A percentile compares a stretch with the other conserved stretches of the same genome.
These are phyloP conservation scores for Vitis hybrid DNA, from an alignment of 177 flowering plant genomes.

Conservation along the genomic window DNA sequence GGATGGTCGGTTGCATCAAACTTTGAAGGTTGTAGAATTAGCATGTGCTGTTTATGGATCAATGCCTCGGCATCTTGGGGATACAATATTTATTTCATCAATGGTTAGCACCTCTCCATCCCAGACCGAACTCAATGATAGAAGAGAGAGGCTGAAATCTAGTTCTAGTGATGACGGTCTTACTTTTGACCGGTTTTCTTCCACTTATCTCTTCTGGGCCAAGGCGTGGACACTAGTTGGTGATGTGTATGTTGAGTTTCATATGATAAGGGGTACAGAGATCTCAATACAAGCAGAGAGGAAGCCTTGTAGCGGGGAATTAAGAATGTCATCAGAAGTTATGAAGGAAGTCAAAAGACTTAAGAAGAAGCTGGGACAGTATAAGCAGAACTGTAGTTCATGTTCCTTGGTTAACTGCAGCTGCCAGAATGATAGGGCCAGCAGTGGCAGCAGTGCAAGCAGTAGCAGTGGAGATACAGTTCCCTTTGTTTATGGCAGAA, in stretches of 20 bases:
- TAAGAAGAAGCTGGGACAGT: constrained; percentile 73
- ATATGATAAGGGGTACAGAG: constrained; percentile 45
- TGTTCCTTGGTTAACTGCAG: constrained; percentile 94
- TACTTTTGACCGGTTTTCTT: constrained; percentile 38
- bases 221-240: constrained; percentile 94
- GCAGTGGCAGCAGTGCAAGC: constrained; percentile 94
- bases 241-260: constrained; percentile 78
- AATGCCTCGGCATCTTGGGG: constrained; percentile 81
- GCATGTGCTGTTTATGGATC: constrained; percentile 96
- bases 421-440: constrained; percentile 91
- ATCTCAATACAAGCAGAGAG: constrained; percentile 25
- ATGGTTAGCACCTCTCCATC: constrained; percentile 36
- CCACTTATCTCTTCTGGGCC: constrained; percentile 77
- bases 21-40: constrained; percentile 76
- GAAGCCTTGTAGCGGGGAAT: constrained; percentile 33
- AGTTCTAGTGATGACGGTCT: constrained; percentile 19
- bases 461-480: constrained; percentile 54
- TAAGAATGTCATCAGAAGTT: constrained; percentile 83
- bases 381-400: constrained; percentile 64
- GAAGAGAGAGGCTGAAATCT: constrained; percentile 23
- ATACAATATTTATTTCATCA: constrained; percentile 71
- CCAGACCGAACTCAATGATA: constrained; percentile 13
- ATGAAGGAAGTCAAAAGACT: constrained; percentile 82
- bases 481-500: constrained; percentile 46
- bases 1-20: constrained; percentile 68